These are phyloP conservation scores for Aureobasidium musti DNA, from an alignment of 2,329 filamentous ascomycete species.

Conservation along the genomic window DNA sequence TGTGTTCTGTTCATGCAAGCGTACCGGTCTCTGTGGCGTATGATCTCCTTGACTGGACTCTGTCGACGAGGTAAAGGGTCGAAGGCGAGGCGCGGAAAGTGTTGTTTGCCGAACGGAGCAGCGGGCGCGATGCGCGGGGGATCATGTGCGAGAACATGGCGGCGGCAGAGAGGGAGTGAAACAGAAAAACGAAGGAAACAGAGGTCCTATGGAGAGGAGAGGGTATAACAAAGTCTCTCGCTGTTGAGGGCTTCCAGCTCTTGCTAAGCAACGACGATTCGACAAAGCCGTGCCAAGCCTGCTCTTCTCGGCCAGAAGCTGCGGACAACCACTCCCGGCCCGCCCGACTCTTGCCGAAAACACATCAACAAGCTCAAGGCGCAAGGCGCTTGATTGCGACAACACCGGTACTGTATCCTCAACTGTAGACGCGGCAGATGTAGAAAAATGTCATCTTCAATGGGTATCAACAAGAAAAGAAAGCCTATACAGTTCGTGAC, in stretches of 20 bases:
- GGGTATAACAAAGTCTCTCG: background rate
- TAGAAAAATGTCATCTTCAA: background rate
- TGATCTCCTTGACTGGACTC: conserved; percentile 57
- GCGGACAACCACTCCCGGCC: background rate
- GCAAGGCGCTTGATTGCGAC: background rate
- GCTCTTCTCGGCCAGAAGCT: conserved; percentile 10
- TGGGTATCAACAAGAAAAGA: conserved; percentile 22
- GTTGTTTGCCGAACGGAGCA: conserved; percentile 33
- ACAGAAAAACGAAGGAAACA: conserved; percentile 15
- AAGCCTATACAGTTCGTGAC: conserved; percentile 15
- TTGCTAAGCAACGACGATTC: conserved; percentile 16
- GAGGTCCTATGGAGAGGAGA: background rate
- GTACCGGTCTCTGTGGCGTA: conserved; percentile 58
- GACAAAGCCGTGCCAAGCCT: conserved; percentile 23
- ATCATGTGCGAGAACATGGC: conserved; percentile 34
- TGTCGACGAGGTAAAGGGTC: conserved; percentile 52
- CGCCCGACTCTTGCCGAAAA: conserved; percentile 18
- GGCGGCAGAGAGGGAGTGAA: background rate
- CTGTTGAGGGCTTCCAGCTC: conserved; percentile 17
- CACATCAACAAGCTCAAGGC: background rate
- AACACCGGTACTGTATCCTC: too few species aligned
- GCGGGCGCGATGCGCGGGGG: conserved; percentile 32
- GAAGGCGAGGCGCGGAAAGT: conserved; percentile 38
- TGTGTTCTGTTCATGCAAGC: conserved; percentile 33
- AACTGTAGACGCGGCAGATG: background rate